These are phyloP conservation scores for Fraxinus sp. DNA, from an alignment of 305 asterid species.

Conservation along the genomic window DNA sequence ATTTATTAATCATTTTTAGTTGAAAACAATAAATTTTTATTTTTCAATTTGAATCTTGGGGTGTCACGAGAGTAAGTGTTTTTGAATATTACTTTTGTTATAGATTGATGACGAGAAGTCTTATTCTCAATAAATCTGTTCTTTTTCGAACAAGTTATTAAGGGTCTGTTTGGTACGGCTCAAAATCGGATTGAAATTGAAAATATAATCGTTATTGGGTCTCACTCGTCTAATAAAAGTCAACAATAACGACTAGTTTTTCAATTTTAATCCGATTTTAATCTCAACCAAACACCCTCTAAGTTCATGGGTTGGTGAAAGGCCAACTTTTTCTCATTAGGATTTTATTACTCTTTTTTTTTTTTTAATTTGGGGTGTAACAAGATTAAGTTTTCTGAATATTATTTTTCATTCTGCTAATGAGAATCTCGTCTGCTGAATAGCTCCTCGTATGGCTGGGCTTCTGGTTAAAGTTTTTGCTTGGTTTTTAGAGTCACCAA, in stretches of 20 bases:
- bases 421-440: conserved; percentile 1
- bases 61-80: neutral
- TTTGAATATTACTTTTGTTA: neutral
- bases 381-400: neutral
- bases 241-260: no score
- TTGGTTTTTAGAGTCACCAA: conserved; percentile 64
- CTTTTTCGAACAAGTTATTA: neutral
- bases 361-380: neutral
- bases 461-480: conserved; percentile 64
- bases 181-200: no score
- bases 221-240: no score
- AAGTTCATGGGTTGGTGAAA: neutral
- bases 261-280: no score
- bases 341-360: neutral
- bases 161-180: no score
- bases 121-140: neutral
- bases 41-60: neutral
- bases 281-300: no score
- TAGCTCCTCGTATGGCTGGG: conserved; percentile 99
- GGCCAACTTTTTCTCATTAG: neutral
- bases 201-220: no score
- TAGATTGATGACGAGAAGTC: neutral
- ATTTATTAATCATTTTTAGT: neutral
- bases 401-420: neutral
- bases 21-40: neutral